Evolutionary conservation across 2,329 filamentous ascomycete species (phyloP), one percentile per base, ranked within the genome.

Genomic region (Botrytis aclada): DNA sequence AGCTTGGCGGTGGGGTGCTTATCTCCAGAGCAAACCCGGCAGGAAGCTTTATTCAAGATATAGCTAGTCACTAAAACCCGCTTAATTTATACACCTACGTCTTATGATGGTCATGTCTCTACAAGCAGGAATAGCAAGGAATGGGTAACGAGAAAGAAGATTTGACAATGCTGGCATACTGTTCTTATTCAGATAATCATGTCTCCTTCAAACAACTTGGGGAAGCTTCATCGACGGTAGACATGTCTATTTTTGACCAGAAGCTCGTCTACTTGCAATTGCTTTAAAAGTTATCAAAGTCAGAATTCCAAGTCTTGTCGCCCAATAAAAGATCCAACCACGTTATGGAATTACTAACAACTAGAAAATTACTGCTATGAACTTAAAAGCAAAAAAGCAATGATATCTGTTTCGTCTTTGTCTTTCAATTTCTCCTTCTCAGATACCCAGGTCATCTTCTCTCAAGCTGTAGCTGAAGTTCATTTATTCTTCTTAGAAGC

Each of bases 1-100:
- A 8, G 22, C 64, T 67, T 67, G 45, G 64, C 45, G 45, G 64
- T 56, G 64, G 45, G 64, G 37, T 67, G 64, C 25, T 54, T 12
- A 51, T 51, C 22, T 20, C n/a, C n/a, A n/a, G n/a, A n/a, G n/a
- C n/a, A n/a, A n/a, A n/a, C n/a, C n/a, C n/a, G n/a, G n/a, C n/a
- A n/a, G n/a, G n/a, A n/a, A n/a, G n/a, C n/a, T n/a, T n/a, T n/a
- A n/a, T n/a, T n/a, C n/a, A n/a, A n/a, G n/a, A n/a, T n/a, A n/a
- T n/a, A n/a, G n/a, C n/a, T n/a, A n/a, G n/a, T n/a, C n/a, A n/a
- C n/a, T 54, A 18, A 3, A 29, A 32, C 4, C n/a, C 51, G 51
- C 25, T 61, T 37, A 39, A 39, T 25, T 37, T 14, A 25, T 39
- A n/a, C 20, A 61, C 22, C 22, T 37, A 16, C 8, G n/a, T 51